These are phyloP conservation scores for Paspalum vaginatum DNA, from an alignment of 176 grass and related monocot genomes.

Conservation along the genomic window DNA sequence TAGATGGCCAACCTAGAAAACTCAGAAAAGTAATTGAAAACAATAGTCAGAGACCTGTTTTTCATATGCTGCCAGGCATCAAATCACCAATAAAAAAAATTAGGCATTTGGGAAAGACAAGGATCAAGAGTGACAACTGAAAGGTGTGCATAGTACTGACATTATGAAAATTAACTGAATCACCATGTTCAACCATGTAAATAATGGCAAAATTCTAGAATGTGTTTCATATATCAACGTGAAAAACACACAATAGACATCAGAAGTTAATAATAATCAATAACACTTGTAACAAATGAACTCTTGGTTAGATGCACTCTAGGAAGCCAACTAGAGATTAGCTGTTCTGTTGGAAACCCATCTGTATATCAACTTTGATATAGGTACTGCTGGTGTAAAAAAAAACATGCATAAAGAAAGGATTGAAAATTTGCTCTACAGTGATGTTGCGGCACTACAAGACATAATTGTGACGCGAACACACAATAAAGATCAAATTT, in stretches of 20 bases:
- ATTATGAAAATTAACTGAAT: not conserved
- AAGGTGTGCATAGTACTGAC: not conserved
- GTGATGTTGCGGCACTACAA: not conserved
- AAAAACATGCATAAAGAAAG: not conserved
- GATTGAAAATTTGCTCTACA: not conserved
- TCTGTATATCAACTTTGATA: not conserved
- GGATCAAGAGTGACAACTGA: not conserved
- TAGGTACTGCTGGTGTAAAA: not conserved
- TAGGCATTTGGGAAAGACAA: not conserved
- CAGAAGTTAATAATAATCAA: not conserved
- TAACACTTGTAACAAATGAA: not conserved
- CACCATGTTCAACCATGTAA: not conserved
- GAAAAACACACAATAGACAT: not conserved
- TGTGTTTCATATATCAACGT: not conserved
- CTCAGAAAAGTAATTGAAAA: constrained; percentile 29
- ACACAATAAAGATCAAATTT: not conserved
- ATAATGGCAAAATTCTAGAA: not conserved
- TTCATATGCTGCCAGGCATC: constrained; percentile 21
- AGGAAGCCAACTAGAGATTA: not conserved
- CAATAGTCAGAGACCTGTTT: not conserved
- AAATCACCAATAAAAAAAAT: not conserved
- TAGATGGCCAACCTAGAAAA: constrained; percentile 79
- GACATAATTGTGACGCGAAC: not conserved
- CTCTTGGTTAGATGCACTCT: not conserved
- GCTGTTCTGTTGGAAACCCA: not conserved